Conservation (phyloP, 768 basidiomycete species). For the Dacryopinax spathularia region DNA sequence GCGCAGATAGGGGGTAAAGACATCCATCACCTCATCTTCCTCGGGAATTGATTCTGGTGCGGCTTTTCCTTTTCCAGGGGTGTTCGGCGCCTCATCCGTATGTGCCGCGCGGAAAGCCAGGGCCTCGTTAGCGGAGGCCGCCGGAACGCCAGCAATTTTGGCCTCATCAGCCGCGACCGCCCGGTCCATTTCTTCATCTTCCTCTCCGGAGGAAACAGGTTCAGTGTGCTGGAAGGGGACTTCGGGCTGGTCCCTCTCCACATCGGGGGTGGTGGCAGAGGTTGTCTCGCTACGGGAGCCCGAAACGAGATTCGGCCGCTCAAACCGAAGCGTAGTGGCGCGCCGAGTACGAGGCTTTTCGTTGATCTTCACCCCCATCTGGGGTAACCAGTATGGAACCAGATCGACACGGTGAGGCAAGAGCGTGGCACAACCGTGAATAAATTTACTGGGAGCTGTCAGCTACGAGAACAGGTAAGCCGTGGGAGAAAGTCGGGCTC, state of each 20-base stretch:
- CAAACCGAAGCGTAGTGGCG: background rate
- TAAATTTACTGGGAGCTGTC: constrained; percentile 54
- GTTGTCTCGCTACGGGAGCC: background rate
- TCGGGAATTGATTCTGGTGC: constrained; percentile 12
- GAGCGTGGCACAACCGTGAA: constrained; percentile 89
- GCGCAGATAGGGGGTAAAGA: background rate
- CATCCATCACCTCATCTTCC: constrained; percentile 1
- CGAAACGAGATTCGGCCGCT: background rate
- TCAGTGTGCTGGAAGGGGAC: constrained; percentile 45
- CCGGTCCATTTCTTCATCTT: constrained; percentile 59
- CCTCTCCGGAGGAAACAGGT: constrained; percentile 90
- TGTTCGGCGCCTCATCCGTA: constrained; percentile 28
- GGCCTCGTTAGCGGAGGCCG: constrained; percentile 65
- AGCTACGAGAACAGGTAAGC: background rate
- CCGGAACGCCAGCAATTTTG: constrained; percentile 60
- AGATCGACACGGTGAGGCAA: constrained; percentile 86
- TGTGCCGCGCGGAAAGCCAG: constrained; percentile 69
- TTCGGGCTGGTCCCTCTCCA: constrained; percentile 52
- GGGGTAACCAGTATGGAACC: constrained; percentile 96
- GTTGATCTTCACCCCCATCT: constrained; percentile 29
- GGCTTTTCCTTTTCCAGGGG: constrained; percentile 10
- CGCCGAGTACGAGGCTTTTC: constrained; percentile 5
- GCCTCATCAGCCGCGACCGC: constrained; percentile 68
- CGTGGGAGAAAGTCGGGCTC: constrained; percentile 15
- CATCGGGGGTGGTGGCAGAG: constrained; percentile 51